Conservation (phyloP, 805 yeast species). For the Candida palmyrensis region DNA sequence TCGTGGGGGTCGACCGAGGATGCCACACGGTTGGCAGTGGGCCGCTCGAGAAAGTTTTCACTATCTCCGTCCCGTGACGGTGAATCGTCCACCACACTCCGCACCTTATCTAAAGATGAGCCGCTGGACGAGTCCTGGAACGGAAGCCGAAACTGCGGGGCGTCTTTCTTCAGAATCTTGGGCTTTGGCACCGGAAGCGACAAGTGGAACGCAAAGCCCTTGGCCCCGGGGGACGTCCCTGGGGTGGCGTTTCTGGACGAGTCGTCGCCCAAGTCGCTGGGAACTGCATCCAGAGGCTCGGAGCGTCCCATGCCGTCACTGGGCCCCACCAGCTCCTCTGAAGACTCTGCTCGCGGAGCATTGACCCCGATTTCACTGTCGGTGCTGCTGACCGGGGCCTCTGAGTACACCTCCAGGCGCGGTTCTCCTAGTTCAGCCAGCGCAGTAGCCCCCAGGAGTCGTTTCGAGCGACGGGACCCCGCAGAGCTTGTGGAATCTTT, state of each 20-base stretch:
- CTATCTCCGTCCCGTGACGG: conserved; percentile 6
- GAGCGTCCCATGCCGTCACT: conserved; percentile 3
- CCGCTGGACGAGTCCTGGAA: conserved; percentile 46
- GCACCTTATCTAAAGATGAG: conserved; percentile 1
- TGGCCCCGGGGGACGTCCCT: not conserved
- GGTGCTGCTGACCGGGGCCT: too few species aligned
- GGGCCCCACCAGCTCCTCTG: too few species aligned
- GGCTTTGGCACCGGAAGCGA: conserved; percentile 16
- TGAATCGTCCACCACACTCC: not conserved
- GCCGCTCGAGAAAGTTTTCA: not conserved
- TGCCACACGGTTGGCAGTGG: conserved; percentile 4
- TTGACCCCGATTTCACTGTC: too few species aligned
- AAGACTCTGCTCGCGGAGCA: too few species aligned
- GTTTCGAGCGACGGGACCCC: conserved; percentile 3
- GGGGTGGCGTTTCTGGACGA: conserved; percentile 2
- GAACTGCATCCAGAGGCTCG: not conserved
- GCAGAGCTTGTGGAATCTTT: conserved; percentile 5
- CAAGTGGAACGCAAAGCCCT: conserved; percentile 11
- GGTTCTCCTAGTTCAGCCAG: too few species aligned
- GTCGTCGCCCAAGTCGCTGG: conserved; percentile 1
- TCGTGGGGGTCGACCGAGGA: conserved; percentile 23
- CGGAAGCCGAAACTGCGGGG: conserved; percentile 63
- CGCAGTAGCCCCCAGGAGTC: too few species aligned
- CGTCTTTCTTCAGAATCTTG: conserved; percentile 27
- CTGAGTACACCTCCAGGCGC: too few species aligned